Conservation (phyloP, 192 early-diverging fungal genomes). For the Linnemannia hyalina region DNA sequence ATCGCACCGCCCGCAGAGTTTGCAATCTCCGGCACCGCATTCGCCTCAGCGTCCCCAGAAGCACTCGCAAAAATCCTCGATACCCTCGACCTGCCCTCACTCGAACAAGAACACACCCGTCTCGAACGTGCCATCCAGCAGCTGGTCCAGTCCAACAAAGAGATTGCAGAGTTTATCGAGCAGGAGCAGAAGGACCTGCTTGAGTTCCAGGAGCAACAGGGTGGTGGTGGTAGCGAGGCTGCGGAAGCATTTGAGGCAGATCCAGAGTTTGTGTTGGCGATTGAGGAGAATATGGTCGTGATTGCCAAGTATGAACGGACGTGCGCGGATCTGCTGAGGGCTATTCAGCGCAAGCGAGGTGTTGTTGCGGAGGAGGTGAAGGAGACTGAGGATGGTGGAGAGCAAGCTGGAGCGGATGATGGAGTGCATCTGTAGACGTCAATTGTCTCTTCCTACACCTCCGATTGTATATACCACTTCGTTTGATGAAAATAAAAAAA, state of each 20-base stretch:
- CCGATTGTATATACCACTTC: not conserved
- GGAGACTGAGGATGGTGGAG: not conserved
- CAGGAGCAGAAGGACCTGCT: constrained; percentile 27
- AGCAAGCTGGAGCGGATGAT: not conserved
- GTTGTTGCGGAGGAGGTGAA: not conserved
- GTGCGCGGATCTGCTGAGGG: constrained; percentile 18
- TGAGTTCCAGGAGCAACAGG: constrained; percentile 6
- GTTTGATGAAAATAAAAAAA: not conserved
- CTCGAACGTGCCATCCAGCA: constrained; percentile 41
- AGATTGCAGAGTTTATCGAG: constrained; percentile 47
- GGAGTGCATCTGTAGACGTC: constrained; percentile 13
- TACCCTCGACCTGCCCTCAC: constrained; percentile 36
- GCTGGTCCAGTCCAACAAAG: constrained; percentile 40
- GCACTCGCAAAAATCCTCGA: constrained; percentile 31
- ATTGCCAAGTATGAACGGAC: constrained; percentile 41
- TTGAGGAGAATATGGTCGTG: constrained; percentile 45
- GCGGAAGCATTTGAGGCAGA: constrained; percentile 16
- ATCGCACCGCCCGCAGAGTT: constrained; percentile 48
- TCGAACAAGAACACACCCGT: constrained; percentile 37
- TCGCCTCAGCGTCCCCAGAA: constrained; percentile 24
- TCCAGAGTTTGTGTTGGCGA: constrained; percentile 51
- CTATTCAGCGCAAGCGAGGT: constrained; percentile 31
- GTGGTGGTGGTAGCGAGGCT: not conserved
- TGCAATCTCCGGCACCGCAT: constrained; percentile 29
- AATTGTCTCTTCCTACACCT: not conserved